These are phyloP conservation scores for Ogataea pilisensis DNA, from an alignment of 805 yeast species.

Conservation along the genomic window DNA sequence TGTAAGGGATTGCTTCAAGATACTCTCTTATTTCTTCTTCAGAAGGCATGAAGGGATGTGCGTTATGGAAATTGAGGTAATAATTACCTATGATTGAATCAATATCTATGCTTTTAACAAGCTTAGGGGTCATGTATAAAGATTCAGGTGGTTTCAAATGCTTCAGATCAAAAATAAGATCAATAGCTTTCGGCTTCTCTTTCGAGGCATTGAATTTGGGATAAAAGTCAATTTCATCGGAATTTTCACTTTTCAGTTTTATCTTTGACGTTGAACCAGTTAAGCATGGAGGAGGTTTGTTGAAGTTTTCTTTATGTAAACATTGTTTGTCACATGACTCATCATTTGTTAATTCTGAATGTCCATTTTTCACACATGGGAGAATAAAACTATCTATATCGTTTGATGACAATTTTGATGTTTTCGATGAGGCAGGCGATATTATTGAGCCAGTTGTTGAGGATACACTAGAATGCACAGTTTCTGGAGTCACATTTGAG, in stretches of 20 bases:
- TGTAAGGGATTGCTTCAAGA: slow-evolving; percentile 31
- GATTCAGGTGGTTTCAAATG: slow-evolving; percentile 16
- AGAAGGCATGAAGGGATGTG: slow-evolving; percentile 48
- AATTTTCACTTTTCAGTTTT: neutral
- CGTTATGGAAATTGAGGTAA: slow-evolving; percentile 35
- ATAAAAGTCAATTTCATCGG: slow-evolving; percentile 21
- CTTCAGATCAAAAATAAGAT: slow-evolving; percentile 23
- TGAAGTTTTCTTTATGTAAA: slow-evolving; percentile 22
- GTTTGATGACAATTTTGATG: neutral
- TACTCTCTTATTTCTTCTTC: slow-evolving; percentile 32
- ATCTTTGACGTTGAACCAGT: slow-evolving; percentile 3
- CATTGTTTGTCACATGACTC: slow-evolving; percentile 26
- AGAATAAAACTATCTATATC: slow-evolving; percentile 19
- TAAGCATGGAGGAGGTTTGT: slow-evolving; percentile 29
- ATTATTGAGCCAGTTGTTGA: neutral
- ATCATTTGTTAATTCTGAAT: slow-evolving; percentile 14
- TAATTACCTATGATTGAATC: slow-evolving; percentile 28
- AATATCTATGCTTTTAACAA: slow-evolving; percentile 25
- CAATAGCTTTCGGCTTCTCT: slow-evolving; percentile 19
- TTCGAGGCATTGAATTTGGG: slow-evolving; percentile 31
- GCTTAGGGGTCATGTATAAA: slow-evolving; percentile 28
- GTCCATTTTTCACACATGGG: slow-evolving; percentile 29
- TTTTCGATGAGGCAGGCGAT: neutral
- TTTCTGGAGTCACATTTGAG: neutral
- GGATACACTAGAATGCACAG: neutral